Evolutionary conservation across 192 early-diverging fungal species (phyloP).

Genomic region (Coemansia asiatica): DNA sequence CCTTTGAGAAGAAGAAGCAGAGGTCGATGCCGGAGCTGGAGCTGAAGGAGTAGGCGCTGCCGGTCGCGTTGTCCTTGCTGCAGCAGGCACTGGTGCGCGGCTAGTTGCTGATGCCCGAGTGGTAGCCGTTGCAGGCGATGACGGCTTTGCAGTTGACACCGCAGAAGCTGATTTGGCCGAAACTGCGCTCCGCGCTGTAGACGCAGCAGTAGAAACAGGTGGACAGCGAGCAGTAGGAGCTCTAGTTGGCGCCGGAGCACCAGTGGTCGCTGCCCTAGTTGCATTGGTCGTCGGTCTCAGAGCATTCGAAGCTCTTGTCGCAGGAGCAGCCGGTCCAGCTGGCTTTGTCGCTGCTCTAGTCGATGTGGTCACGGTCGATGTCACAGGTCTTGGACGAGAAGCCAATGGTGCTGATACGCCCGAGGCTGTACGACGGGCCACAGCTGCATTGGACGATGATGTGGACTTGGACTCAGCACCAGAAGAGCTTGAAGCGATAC

Average conservation of each 20-base stretch:
- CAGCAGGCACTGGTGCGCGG: neutral
- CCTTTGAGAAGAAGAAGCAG: neutral
- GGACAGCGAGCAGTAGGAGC: slow-evolving; percentile 1
- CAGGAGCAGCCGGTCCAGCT: neutral
- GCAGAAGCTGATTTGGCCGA: slow-evolving; percentile 13
- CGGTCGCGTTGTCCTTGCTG: slow-evolving; percentile 8
- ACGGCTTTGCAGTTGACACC: neutral
- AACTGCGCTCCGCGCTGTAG: slow-evolving; percentile 7
- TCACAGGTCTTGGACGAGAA: slow-evolving; percentile 5
- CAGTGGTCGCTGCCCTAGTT: neutral
- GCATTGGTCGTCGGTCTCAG: neutral
- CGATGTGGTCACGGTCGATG: slow-evolving; percentile 1
- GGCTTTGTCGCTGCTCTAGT: slow-evolving; percentile 10
- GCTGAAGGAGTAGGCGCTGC: slow-evolving; percentile 10
- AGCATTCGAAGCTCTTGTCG: neutral
- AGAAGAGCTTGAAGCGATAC: neutral
- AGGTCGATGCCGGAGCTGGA: slow-evolving; percentile 3
- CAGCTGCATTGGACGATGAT: neutral
- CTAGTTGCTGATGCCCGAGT: slow-evolving; percentile 4
- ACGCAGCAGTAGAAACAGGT: neutral
- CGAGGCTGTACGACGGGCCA: neutral
- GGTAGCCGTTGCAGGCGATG: slow-evolving; percentile 10
- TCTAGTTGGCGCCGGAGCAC: neutral
- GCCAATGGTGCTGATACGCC: neutral
- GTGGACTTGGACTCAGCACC: neutral